phyloP scores from a whole-genome alignment of 306 rosid genomes.

The Boehmeria nivea region DNA sequence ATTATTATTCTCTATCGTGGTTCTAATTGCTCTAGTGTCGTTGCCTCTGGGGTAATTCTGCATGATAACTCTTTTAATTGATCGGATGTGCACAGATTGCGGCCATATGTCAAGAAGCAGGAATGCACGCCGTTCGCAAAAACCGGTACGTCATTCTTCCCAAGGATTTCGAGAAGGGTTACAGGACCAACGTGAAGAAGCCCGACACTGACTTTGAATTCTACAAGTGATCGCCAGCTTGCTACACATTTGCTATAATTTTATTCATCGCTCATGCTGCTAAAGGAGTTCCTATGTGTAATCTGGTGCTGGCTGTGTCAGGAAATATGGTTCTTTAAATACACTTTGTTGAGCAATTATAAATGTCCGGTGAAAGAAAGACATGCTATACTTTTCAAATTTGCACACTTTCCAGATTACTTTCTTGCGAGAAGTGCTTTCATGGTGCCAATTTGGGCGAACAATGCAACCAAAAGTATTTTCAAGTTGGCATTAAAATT shows the following conservation, averaged over 20 bases:
- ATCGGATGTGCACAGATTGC: slow-evolving; percentile 52
- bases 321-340: background rate
- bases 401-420: too few species aligned
- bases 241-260: background rate
- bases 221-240: slow-evolving; percentile 49
- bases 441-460: too few species aligned
- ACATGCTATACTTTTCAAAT: too few species aligned
- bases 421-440: too few species aligned
- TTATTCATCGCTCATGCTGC: too few species aligned
- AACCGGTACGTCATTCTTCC: slow-evolving; percentile 93
- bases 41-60: too few species aligned
- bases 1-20: too few species aligned
- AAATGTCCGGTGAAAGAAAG: background rate
- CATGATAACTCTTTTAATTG: background rate
- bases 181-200: slow-evolving; percentile 92
- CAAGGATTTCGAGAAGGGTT: slow-evolving; percentile 98
- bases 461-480: too few species aligned
- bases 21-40: too few species aligned
- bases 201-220: slow-evolving; percentile 98
- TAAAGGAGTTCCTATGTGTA: background rate
- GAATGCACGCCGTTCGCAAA: slow-evolving; percentile 99
- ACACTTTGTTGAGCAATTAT: slow-evolving; percentile 6
- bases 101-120: slow-evolving; percentile 98
- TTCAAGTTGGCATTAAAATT: too few species aligned
- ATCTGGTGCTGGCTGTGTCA: background rate